Evolutionary conservation across 495 filamentous ascomycete genomes (phyloP).

Genomic region (Penicillium lagena): DNA sequence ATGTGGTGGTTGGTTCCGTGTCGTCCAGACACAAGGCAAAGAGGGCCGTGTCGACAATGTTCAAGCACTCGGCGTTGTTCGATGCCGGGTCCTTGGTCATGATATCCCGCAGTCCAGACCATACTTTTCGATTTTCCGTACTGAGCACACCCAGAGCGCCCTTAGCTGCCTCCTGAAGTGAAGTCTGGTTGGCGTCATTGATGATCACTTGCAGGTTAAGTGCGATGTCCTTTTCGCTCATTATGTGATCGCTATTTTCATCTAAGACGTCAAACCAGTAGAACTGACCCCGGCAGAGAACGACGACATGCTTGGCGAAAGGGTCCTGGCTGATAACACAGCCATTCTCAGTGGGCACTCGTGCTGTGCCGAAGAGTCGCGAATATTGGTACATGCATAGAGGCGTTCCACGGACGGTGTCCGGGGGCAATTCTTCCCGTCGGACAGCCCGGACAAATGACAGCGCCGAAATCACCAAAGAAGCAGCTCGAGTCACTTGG

Average conservation of each 20-base stretch:
- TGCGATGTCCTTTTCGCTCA: slow-evolving; percentile 91
- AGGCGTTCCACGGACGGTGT: slow-evolving; percentile 73
- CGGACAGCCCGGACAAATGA: slow-evolving; percentile 91
- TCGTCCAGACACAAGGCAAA: slow-evolving; percentile 92
- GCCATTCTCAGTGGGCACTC: slow-evolving; percentile 89
- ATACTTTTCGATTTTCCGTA: slow-evolving; percentile 93
- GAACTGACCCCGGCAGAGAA: slow-evolving; percentile 92
- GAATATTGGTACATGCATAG: slow-evolving; percentile 99
- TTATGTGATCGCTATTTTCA: slow-evolving; percentile 89
- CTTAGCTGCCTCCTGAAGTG: slow-evolving; percentile 90
- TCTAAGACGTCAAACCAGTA: slow-evolving; percentile 99
- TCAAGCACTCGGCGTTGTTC: slow-evolving; percentile 91
- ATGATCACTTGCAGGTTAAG: slow-evolving; percentile 90
- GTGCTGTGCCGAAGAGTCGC: slow-evolving; percentile 88
- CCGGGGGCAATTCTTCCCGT: slow-evolving; percentile 87
- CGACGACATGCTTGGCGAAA: slow-evolving; percentile 82
- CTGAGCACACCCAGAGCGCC: slow-evolving; percentile 88
- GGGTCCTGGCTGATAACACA: slow-evolving; percentile 95
- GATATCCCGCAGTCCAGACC: slow-evolving; percentile 87
- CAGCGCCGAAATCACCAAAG: slow-evolving; percentile 80
- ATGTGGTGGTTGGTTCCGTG: slow-evolving; percentile 70
- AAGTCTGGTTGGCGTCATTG: slow-evolving; percentile 80
- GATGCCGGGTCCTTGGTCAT: slow-evolving; percentile 79
- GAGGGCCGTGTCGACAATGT: slow-evolving; percentile 89
- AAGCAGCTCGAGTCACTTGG: slow-evolving; percentile 91